phyloP scores from a whole-genome alignment of 305 asterid genomes.

The Fraxinus paxiana region DNA sequence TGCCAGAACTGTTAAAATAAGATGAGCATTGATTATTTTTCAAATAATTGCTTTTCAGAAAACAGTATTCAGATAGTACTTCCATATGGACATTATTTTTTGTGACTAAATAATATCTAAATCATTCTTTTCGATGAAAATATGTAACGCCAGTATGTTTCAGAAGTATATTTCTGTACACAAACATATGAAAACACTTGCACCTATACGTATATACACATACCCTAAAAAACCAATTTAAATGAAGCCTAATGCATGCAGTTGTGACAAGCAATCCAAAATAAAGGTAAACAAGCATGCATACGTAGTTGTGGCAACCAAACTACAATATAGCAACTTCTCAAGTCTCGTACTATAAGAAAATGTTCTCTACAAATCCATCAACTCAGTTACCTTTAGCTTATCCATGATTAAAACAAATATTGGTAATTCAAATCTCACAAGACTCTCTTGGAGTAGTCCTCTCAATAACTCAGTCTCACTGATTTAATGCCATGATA shows the following conservation, averaged over 20 bases:
- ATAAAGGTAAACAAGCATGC: not conserved
- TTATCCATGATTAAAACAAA: not conserved
- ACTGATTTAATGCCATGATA: not conserved
- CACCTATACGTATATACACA: not conserved
- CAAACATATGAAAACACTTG: not conserved
- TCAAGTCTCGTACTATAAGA: not conserved
- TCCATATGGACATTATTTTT: not conserved
- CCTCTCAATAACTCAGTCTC: not conserved
- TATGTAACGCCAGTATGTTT: not conserved
- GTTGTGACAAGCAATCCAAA: not conserved
- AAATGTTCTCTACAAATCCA: not conserved
- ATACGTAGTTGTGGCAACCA: not conserved
- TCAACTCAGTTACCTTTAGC: not conserved
- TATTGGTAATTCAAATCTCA: not conserved
- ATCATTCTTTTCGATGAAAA: not conserved
- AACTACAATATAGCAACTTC: not conserved
- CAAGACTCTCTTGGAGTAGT: not conserved
- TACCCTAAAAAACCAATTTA: not conserved
- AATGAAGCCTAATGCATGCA: constrained; percentile 1
- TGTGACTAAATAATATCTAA: not conserved
- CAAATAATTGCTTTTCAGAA: not conserved
- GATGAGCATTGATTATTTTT: not conserved
- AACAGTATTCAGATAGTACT: not conserved
- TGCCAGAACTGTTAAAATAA: not conserved
- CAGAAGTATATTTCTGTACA: not conserved